phyloP scores from a whole-genome alignment of 306 rosid genomes.

The Lathyrus sativus region DNA sequence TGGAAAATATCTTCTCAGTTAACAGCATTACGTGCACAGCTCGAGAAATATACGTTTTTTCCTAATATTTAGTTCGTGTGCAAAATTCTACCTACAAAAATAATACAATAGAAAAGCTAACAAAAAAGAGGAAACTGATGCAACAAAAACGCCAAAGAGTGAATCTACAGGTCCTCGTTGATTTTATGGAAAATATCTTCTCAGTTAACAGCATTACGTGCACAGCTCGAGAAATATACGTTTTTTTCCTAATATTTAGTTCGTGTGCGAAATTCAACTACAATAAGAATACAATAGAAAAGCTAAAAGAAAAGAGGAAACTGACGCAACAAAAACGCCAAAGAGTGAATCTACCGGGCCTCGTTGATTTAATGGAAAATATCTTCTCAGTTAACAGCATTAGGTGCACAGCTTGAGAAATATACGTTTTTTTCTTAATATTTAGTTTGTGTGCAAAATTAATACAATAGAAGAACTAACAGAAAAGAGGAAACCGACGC shows the following conservation, averaged over 20 bases:
- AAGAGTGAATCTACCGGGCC: neutral
- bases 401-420: neutral
- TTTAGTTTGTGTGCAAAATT: neutral
- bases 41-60: neutral
- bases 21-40: neutral
- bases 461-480: neutral
- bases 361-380: neutral
- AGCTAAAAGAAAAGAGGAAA: neutral
- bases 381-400: neutral
- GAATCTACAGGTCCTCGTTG: neutral
- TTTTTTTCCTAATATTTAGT: neutral
- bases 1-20: neutral
- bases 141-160: too few species aligned
- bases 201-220: neutral
- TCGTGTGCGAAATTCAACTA: neutral
- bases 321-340: neutral
- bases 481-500: neutral
- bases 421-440: neutral
- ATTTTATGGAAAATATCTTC: conserved; percentile 7
- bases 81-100: too few species aligned
- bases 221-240: neutral
- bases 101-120: too few species aligned
- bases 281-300: conserved; percentile 5
- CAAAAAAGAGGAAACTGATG: too few species aligned
- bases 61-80: too few species aligned